Base-by-base conservation (phyloP, 2,329 filamentous ascomycete species). In the Ophiosphaerella korrae region DNA sequence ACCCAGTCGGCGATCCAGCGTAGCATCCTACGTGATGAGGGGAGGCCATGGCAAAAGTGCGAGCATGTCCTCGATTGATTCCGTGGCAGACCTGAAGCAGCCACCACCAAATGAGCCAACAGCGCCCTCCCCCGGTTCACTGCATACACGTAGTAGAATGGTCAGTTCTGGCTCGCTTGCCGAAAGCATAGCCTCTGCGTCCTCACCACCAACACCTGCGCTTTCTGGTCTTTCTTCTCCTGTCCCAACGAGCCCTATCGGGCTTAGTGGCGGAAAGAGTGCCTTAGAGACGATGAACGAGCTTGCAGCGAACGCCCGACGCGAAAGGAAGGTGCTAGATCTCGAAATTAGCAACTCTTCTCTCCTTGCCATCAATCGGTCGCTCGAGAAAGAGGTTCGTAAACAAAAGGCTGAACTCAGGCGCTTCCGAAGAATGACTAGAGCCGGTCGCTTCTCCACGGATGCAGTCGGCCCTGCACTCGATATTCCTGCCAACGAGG, bases 321-420 rank as follows among this genome's bases (percentile, higher is more conserved):
- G 91, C 32, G 94, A 97, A 74, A 85, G 94, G 54, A 99, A 97
- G 77, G 92, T 99, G 1, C 84, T 97, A 60, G 94, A 99, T 71
- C 79, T 99, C 5, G 91, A 99, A 71, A 99, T 99, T 57, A 96
- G 89, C 48, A 99, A 99, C 67, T 94, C 91, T 1, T 97, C 92
- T 1, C 82, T 99, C 3, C 84, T 96, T 49, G 94, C 94, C 35
- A 97, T 99, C 75, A 99, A 99, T 70, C 84, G 92, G 45, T 94
- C 92, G 0, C 78, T 99, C 0, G 94, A 99, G 75, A 85, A 91
- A 21, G 91, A 97, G 70, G 82, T 99, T 64, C 86, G 92, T 23
- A 96, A 96, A 70, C 93, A 97, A 66, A 93, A 89, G 33, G 84
- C 89, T 1, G 94, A 99, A 69, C 73, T 99, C 29, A 87, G 94